phyloP scores from a whole-genome alignment of 108 stramenopile genomes.

The Pseudonitzschia multiseries region DNA sequence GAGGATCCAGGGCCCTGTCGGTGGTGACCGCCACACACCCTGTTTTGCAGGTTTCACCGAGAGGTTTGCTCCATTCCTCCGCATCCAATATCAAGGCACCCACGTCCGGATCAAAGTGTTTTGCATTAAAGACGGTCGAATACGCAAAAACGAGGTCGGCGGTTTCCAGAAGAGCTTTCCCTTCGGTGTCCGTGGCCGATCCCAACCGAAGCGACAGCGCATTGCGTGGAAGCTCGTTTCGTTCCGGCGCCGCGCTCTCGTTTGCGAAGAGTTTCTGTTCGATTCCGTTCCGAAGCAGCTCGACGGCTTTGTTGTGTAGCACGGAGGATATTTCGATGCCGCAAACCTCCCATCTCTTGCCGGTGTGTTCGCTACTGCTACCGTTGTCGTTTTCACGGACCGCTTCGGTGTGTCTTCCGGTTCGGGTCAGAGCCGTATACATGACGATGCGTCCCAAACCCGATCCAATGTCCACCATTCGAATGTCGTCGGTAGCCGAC shows the following conservation, averaged over 20 bases:
- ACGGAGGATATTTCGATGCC: slow-evolving; percentile 67
- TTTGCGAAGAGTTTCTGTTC: not conserved
- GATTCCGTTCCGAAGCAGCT: slow-evolving; percentile 1
- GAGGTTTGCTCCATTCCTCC: slow-evolving; percentile 59
- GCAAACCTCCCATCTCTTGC: slow-evolving; percentile 51
- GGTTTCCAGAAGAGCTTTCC: slow-evolving; percentile 29
- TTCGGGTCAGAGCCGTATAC: slow-evolving; percentile 61
- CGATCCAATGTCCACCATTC: slow-evolving; percentile 71
- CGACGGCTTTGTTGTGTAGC: slow-evolving; percentile 55
- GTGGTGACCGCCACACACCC: slow-evolving; percentile 77
- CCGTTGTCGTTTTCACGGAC: not conserved
- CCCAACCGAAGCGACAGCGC: slow-evolving; percentile 31
- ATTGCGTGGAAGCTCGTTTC: not conserved
- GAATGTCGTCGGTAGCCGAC: slow-evolving; percentile 10
- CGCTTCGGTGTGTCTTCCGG: not conserved
- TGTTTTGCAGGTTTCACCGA: slow-evolving; percentile 43
- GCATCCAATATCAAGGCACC: slow-evolving; percentile 59
- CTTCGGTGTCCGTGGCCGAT: slow-evolving; percentile 22
- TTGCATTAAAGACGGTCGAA: slow-evolving; percentile 58
- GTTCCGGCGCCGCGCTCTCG: not conserved
- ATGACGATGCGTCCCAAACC: slow-evolving; percentile 69
- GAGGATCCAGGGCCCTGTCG: slow-evolving; percentile 67
- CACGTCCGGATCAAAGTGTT: slow-evolving; percentile 48
- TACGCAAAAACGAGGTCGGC: slow-evolving; percentile 73
- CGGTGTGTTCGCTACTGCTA: not conserved